A percentile compares a stretch with the other conserved stretches of the same genome.
These are phyloP conservation scores for Ogataea saltuana DNA, from an alignment of 805 yeast genomes.

Conservation along the genomic window DNA sequence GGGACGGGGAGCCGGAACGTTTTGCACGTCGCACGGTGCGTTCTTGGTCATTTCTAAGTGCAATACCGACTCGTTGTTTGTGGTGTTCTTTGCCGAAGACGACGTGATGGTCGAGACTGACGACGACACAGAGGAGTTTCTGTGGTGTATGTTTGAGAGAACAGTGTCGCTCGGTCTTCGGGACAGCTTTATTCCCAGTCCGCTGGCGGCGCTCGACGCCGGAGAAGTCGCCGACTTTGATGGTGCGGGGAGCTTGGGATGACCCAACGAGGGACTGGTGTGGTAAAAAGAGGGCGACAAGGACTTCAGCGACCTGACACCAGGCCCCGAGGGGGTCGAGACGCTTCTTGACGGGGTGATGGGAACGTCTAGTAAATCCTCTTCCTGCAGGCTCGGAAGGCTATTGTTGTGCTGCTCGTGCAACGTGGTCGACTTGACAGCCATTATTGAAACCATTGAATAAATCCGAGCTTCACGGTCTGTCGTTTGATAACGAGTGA, in stretches of 20 bases:
- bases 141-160: slow-evolving; percentile 12
- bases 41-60: too few species aligned
- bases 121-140: slow-evolving; percentile 15
- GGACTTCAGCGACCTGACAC: too few species aligned
- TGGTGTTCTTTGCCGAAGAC: neutral
- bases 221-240: slow-evolving; percentile 6
- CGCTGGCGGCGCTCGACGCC: slow-evolving; percentile 10
- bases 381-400: slow-evolving; percentile 22
- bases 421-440: slow-evolving; percentile 2
- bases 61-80: too few species aligned
- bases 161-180: slow-evolving; percentile 33
- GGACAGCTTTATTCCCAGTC: slow-evolving; percentile 28
- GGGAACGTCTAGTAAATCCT: slow-evolving; percentile 25
- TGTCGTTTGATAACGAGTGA: too few species aligned
- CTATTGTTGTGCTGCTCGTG: slow-evolving; percentile 6
- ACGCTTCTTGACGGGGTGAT: slow-evolving; percentile 16
- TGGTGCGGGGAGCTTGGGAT: slow-evolving; percentile 4
- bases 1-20: slow-evolving; percentile 13
- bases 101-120: slow-evolving; percentile 11
- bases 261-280: slow-evolving; percentile 5
- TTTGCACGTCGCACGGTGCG: neutral
- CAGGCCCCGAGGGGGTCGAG: slow-evolving; percentile 4
- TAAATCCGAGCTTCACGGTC: too few species aligned
- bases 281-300: slow-evolving; percentile 1
- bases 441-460: slow-evolving; percentile 3